A percentile compares a stretch with the other conserved stretches of the same genome.
These are phyloP conservation scores for Cucurbita argyrosperma DNA, from an alignment of 306 rosid genomes.

Conservation along the genomic window DNA sequence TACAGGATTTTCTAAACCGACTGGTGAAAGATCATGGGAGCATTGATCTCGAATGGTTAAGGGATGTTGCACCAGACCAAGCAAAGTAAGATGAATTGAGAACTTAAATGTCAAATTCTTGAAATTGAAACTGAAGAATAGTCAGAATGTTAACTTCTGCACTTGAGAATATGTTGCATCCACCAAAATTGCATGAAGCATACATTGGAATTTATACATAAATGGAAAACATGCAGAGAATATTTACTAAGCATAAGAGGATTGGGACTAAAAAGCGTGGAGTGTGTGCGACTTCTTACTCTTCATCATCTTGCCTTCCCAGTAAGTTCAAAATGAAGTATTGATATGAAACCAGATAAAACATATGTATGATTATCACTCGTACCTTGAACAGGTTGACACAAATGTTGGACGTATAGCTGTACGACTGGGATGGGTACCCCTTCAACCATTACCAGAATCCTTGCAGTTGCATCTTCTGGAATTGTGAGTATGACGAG, in stretches of 20 bases:
- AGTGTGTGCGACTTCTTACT: constrained; percentile 94
- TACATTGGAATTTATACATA: not conserved
- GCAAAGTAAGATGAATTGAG: constrained; percentile 56
- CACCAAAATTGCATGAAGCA: not conserved
- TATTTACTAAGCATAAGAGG: constrained; percentile 86
- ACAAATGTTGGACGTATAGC: constrained; percentile 99
- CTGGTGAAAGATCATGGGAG: constrained; percentile 75
- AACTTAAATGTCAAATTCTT: constrained; percentile 12
- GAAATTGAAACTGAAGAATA: constrained; percentile 6
- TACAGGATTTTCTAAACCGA: constrained; percentile 79
- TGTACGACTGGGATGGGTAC: constrained; percentile 98
- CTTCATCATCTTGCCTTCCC: constrained; percentile 99
- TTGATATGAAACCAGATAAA: constrained; percentile 6
- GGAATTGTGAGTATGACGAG: constrained; percentile 58
- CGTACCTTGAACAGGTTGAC: constrained; percentile 59
- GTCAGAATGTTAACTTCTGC: not conserved
- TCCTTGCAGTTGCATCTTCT: constrained; percentile 97
- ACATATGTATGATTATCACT: constrained; percentile 11
- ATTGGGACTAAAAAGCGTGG: constrained; percentile 94
- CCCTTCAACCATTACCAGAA: constrained; percentile 98
- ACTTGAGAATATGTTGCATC: not conserved
- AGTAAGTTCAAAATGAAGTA: constrained; percentile 38
- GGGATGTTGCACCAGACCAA: constrained; percentile 95
- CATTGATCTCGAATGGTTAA: constrained; percentile 84
- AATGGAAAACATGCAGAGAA: constrained; percentile 39